Evolutionary conservation across 163 green algal species (phyloP).

Genomic region (Chlamydomonas reinhardtii): DNA sequence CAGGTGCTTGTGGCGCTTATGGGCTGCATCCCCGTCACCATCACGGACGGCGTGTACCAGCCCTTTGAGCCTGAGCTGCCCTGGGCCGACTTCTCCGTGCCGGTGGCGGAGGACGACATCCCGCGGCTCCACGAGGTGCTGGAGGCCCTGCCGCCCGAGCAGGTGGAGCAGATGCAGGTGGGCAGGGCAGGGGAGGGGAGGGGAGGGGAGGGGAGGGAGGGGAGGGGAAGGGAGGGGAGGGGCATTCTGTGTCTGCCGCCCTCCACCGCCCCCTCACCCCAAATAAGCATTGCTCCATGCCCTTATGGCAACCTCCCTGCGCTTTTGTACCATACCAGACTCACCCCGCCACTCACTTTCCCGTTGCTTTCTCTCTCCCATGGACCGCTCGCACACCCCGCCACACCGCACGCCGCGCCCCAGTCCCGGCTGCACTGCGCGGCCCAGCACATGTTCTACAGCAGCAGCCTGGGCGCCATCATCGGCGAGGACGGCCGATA

Average conservation of each 20-base stretch:
- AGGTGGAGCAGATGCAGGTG: constrained; percentile 53
- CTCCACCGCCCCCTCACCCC: too few relatives aligned
- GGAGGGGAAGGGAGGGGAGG: too few relatives aligned
- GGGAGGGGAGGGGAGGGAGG: too few relatives aligned
- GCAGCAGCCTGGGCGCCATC: constrained; percentile 44
- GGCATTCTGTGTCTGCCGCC: too few relatives aligned
- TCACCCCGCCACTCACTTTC: too few relatives aligned
- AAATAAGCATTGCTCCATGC: too few relatives aligned
- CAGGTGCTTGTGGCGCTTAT: constrained; percentile 53
- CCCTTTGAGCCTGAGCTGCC: constrained; percentile 50
- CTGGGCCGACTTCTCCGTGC: constrained; percentile 39
- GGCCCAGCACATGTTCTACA: constrained; percentile 50
- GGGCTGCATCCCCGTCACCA: constrained; percentile 56
- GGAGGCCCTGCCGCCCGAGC: not conserved
- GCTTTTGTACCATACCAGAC: too few relatives aligned
- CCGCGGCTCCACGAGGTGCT: constrained; percentile 52
- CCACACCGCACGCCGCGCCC: too few relatives aligned
- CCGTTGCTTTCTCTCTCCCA: too few relatives aligned
- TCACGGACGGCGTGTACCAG: constrained; percentile 48
- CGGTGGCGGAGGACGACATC: constrained; percentile 39
- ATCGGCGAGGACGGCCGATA: constrained; percentile 43
- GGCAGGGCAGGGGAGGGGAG: not conserved
- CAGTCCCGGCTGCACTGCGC: constrained; percentile 23
- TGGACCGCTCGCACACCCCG: too few relatives aligned
- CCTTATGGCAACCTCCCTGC: too few relatives aligned